Base-by-base conservation (phyloP, 768 basidiomycete species). In the Mycena latifolia region DNA sequence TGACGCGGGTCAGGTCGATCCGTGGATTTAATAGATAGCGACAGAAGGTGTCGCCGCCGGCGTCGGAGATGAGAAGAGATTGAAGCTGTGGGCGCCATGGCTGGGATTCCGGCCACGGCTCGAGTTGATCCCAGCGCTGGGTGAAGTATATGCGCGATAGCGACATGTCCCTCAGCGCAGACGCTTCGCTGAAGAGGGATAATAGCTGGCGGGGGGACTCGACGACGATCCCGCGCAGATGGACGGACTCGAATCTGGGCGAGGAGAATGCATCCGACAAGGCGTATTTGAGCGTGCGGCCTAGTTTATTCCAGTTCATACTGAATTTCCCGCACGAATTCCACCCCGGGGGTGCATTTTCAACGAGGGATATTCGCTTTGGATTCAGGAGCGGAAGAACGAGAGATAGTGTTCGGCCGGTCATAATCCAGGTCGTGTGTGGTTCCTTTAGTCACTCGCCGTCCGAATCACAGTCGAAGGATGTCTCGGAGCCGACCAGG, bases 181-280 rank as follows among this genome's bases (percentile, higher is more conserved):
- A n/a, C 1, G 54, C 35, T 18, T 55, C 37, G 35, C 61, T 46
- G 61, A 63, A 63, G n/a, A 63, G 54, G 43, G 53, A 46, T 4
- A 63, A 25, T n/a, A 63, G 54, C 47, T 56, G 54, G 20, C 1
- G 3, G 24, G 63, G 54, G 24, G 62, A 63, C 5, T 56, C 14
- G 31, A 63, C n/a, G 14, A 35, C 41, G 54, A 63, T 46, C 14
- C 61, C 61, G 24, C 61, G 54, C 17, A 63, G 46, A 22, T 48
- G 61, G 8, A 63, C 61, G 17, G 53, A 37, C 50, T 61, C 48
- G 25, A 61, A 35, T 6, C 3, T 25, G 0, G 59, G 41, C 29
- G 59, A 61, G 15, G 59, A 51, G 25, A 61, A 63, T 22, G 41
- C 31, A 20, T 20, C 55, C 6, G 20, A 11, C 3, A 65, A 27